Evolutionary conservation across 495 filamentous ascomycete species (phyloP).

Genomic region (Xylaria nigripes): DNA sequence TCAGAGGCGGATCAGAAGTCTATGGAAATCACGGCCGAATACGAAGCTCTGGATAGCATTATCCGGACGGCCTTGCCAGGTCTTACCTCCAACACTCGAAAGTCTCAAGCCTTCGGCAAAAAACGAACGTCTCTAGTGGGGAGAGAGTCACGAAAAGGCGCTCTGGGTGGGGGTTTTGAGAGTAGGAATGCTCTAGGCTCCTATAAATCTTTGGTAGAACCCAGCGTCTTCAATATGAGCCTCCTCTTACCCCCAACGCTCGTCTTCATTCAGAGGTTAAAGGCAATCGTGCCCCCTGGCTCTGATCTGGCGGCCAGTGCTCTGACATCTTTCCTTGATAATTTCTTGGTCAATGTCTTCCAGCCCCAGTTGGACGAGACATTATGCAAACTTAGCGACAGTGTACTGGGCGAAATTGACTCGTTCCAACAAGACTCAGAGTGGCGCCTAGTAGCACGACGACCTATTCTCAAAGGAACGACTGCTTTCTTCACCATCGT

Average conservation of each 20-base stretch:
- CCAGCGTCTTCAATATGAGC: slow-evolving; percentile 97
- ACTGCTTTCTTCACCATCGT: slow-evolving; percentile 79
- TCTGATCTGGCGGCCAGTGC: slow-evolving; percentile 81
- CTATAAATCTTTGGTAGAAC: slow-evolving; percentile 65
- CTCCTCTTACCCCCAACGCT: slow-evolving; percentile 88
- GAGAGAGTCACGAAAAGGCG: slow-evolving; percentile 33
- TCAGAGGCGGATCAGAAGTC: slow-evolving; percentile 72
- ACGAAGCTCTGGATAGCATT: slow-evolving; percentile 85
- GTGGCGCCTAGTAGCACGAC: slow-evolving; percentile 67
- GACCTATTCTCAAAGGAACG: slow-evolving; percentile 90
- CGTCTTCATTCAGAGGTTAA: slow-evolving; percentile 82
- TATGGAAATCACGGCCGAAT: slow-evolving; percentile 65
- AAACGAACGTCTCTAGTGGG: slow-evolving; percentile 29
- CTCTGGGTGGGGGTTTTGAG: slow-evolving; percentile 51
- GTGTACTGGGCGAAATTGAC: slow-evolving; percentile 73
- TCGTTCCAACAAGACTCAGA: slow-evolving; percentile 81
- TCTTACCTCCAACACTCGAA: slow-evolving; percentile 71
- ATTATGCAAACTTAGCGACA: slow-evolving; percentile 74
- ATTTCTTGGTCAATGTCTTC: slow-evolving; percentile 97
- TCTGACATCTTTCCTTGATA: slow-evolving; percentile 90
- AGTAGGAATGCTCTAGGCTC: slow-evolving; percentile 58
- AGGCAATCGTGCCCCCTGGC: slow-evolving; percentile 78
- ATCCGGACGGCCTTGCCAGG: slow-evolving; percentile 86
- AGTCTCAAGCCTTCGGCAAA: slow-evolving; percentile 40
- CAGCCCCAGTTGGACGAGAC: slow-evolving; percentile 95